A percentile compares a stretch with the other conserved stretches of the same genome.
Conservation (phyloP, 1,284 basidiomycete species). For the Rhodotorula sp. region DNA sequence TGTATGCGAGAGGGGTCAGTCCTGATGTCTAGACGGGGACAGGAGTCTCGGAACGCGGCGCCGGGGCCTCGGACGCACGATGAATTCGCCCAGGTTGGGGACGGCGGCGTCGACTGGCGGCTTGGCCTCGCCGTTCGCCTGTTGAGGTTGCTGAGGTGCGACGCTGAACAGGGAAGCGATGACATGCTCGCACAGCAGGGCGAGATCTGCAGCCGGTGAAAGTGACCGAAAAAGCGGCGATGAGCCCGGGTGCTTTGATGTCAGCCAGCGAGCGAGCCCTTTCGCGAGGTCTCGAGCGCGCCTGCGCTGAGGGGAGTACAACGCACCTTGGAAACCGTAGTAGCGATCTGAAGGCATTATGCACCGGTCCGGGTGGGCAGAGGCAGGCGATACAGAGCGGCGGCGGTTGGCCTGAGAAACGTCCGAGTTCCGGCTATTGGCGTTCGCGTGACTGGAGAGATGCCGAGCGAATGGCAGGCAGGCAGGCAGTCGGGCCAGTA, state of each 20-base stretch:
- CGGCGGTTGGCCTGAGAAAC: no score
- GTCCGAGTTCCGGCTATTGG: not conserved
- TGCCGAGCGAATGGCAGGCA: not conserved
- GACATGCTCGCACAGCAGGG: conserved; percentile 44
- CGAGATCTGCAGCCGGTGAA: conserved; percentile 34
- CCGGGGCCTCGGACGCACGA: conserved; percentile 37
- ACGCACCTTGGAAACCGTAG: conserved; percentile 38
- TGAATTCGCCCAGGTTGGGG: conserved; percentile 43
- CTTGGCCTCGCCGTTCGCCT: conserved; percentile 30
- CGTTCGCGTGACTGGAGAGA: not conserved
- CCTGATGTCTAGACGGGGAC: not conserved
- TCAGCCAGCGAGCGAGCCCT: not conserved
- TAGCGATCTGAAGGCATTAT: conserved; percentile 27
- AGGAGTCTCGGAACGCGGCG: not conserved
- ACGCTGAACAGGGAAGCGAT: conserved; percentile 41
- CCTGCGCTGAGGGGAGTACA: no score
- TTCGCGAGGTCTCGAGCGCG: not conserved
- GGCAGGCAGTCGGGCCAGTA: no score
- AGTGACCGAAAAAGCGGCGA: conserved; percentile 2
- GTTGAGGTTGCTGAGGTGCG: conserved; percentile 8
- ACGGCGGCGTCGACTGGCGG: conserved; percentile 19
- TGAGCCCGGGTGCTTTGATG: not conserved
- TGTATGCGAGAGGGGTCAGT: conserved; percentile 4
- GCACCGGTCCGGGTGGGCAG: not conserved
- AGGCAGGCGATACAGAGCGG: not conserved